phyloP scores from a whole-genome alignment of 345 rosid genomes.

The Citrus medica region DNA sequence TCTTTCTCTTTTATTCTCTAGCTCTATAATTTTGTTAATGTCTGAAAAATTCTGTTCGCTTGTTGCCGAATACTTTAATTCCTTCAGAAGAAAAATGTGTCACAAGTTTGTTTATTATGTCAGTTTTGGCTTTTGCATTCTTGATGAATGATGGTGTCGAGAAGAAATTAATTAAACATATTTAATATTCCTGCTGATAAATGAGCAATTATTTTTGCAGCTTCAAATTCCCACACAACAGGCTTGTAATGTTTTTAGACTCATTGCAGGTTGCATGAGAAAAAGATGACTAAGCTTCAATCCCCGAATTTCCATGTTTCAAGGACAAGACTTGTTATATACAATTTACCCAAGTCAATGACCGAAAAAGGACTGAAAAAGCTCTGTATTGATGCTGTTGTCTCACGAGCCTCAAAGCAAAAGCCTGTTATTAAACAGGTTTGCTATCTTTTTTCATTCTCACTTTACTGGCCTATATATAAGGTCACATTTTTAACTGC shows the following conservation, averaged over 20 bases:
- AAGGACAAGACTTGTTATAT: conserved; percentile 69
- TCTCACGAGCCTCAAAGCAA: conserved; percentile 90
- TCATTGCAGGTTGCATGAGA: conserved; percentile 70
- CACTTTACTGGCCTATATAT: not conserved
- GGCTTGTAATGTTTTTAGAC: conserved; percentile 7
- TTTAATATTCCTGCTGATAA: not conserved
- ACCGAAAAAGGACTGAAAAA: conserved; percentile 58
- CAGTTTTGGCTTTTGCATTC: not conserved
- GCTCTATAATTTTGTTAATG: not conserved
- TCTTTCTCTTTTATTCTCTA: not conserved
- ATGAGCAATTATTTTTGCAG: not conserved
- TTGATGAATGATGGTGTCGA: not conserved
- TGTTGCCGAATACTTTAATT: not conserved
- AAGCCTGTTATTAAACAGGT: conserved; percentile 84
- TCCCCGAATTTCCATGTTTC: conserved; percentile 96
- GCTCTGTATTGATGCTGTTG: conserved; percentile 70
- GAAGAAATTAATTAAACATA: not conserved
- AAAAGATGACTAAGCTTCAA: conserved; percentile 76
- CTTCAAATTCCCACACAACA: not conserved
- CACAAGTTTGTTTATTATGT: not conserved
- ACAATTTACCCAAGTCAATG: conserved; percentile 86
- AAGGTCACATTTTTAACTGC: not conserved
- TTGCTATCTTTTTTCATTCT: conserved; percentile 10
- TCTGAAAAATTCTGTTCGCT: not conserved
- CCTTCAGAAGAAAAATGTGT: not conserved